Conservation (phyloP, 805 yeast species). For the Metschnikowia lachancei region DNA sequence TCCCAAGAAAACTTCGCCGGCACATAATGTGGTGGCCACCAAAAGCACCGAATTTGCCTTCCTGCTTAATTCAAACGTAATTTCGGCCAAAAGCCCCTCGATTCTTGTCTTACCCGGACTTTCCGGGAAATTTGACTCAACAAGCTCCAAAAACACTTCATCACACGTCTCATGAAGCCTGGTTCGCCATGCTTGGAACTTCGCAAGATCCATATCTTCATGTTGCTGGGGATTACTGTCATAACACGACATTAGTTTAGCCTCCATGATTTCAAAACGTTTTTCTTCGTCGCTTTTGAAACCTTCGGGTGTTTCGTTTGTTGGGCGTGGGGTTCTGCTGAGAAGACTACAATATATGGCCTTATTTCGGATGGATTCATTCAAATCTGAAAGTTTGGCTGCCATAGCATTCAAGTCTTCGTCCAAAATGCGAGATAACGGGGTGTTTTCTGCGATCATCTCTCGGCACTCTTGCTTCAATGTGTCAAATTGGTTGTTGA, state of each 20-base stretch:
- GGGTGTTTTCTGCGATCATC: background rate
- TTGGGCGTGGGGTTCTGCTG: background rate
- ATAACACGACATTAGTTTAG: background rate
- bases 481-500: background rate
- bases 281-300: background rate
- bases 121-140: background rate
- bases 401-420: conserved; percentile 1
- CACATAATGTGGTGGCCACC: background rate
- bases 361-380: background rate
- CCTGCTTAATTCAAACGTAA: conserved; percentile 4
- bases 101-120: background rate
- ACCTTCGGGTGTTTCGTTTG: too few species aligned
- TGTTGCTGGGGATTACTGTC: background rate
- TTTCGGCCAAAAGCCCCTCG: background rate
- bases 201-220: background rate
- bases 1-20: background rate
- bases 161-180: conserved; percentile 4
- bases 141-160: background rate
- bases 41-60: conserved; percentile 3
- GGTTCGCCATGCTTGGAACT: background rate
- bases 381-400: background rate
- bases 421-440: background rate
- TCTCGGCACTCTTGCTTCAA: background rate
- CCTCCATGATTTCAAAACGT: background rate
- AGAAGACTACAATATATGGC: background rate